These are phyloP conservation scores for Chimonanthus praecox DNA, from an alignment of 164 flowering plant species.

Conservation along the genomic window DNA sequence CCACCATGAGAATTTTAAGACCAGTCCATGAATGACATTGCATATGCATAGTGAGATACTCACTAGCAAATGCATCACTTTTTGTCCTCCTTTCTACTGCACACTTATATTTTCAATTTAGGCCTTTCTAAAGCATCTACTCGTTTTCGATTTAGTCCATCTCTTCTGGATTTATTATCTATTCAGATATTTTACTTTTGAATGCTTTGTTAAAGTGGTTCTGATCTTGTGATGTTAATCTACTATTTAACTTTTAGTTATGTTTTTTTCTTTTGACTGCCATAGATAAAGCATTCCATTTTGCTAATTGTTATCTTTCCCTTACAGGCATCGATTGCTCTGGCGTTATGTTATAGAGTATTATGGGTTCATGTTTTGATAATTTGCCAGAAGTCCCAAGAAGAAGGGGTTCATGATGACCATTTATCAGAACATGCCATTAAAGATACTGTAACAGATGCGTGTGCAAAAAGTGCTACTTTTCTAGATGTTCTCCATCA, in stretches of 20 bases:
- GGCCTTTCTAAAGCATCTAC: too few species aligned
- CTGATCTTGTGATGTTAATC: neutral
- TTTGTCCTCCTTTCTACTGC: too few species aligned
- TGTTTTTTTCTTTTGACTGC: neutral
- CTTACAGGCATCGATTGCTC: conserved; percentile 61
- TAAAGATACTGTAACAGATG: conserved; percentile 40
- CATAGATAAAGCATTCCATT: neutral
- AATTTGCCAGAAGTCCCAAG: conserved; percentile 35
- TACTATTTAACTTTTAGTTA: neutral
- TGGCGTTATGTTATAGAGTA: conserved; percentile 53
- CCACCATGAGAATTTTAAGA: too few species aligned
- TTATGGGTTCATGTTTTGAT: conserved; percentile 55
- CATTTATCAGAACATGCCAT: conserved; percentile 47
- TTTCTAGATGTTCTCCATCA: conserved; percentile 61
- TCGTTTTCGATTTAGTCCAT: too few species aligned
- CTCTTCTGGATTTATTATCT: too few species aligned
- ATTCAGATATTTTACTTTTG: too few species aligned
- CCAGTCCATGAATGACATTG: too few species aligned
- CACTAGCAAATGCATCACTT: too few species aligned
- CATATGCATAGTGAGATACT: too few species aligned
- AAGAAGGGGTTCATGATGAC: conserved; percentile 15
- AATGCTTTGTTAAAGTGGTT: too few species aligned
- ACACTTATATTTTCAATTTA: too few species aligned
- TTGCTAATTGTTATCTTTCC: conserved; percentile 3
- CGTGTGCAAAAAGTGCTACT: conserved; percentile 48